These are phyloP conservation scores for Leptosphaerulina australis DNA, from an alignment of 2,329 filamentous ascomycete genomes.

Conservation along the genomic window DNA sequence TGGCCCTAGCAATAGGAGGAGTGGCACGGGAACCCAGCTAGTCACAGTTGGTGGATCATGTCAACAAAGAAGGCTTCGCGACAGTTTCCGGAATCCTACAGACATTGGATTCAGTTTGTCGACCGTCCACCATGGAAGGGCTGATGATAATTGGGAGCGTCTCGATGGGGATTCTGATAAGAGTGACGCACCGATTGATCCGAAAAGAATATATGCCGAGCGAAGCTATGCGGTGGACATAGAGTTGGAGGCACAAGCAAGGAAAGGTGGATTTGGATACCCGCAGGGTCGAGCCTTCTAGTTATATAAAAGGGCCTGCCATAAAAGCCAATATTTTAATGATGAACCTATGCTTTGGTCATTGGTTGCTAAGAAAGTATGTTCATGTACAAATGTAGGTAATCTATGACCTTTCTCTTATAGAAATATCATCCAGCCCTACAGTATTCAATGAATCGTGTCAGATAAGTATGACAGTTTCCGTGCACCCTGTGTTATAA, in stretches of 20 bases:
- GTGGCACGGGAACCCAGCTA: conserved; percentile 8
- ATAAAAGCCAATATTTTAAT: no score
- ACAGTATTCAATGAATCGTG: no score
- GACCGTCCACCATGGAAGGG: conserved; percentile 20
- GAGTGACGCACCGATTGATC: conserved; percentile 18
- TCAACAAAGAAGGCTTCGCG: conserved; percentile 10
- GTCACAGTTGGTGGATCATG: conserved; percentile 16
- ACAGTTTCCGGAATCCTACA: conserved; percentile 19
- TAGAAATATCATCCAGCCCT: no score
- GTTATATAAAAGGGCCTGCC: no score
- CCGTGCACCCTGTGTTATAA: no score
- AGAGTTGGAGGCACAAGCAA: conserved; percentile 13
- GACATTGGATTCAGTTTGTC: conserved; percentile 24
- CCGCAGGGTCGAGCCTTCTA: conserved; percentile 1
- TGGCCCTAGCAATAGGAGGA: conserved; percentile 18
- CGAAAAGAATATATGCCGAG: conserved; percentile 22
- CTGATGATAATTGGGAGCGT: conserved; percentile 27
- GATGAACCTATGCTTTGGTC: no score
- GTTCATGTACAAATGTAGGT: no score
- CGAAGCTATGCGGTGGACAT: conserved; percentile 24
- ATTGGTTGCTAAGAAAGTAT: no score
- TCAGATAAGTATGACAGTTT: no score
- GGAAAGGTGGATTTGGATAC: not conserved
- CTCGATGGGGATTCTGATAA: conserved; percentile 27
- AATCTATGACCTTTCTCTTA: no score